These are phyloP conservation scores for Collybiopsis luxurians DNA, from an alignment of 768 basidiomycete species.

Conservation along the genomic window DNA sequence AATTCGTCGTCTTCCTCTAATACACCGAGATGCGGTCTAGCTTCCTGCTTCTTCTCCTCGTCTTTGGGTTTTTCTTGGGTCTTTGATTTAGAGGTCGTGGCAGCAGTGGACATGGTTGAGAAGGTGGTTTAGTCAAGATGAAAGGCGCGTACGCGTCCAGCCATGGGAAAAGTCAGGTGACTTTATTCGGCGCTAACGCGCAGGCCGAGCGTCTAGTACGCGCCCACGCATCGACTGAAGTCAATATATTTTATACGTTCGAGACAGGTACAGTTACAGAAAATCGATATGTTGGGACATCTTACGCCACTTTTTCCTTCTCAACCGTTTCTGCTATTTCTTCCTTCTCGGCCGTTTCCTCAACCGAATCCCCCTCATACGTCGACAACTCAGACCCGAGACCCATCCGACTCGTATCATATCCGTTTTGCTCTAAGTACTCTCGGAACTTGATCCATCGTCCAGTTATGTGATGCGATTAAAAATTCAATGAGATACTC, in stretches of 20 bases:
- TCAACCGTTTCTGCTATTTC: too few relatives aligned
- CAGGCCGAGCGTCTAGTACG: too few relatives aligned
- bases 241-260: too few relatives aligned
- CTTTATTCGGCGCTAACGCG: background rate
- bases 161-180: background rate
- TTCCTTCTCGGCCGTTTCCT: too few relatives aligned
- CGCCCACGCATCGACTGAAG: background rate
- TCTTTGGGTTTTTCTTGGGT: conserved; percentile 30
- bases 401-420: conserved; percentile 76
- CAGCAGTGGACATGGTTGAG: conserved; percentile 37
- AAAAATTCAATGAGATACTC: conserved; percentile 17
- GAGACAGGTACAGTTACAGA: too few relatives aligned
- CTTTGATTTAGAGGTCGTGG: conserved; percentile 44
- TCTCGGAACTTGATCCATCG: conserved; percentile 59
- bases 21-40: conserved; percentile 74
- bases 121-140: background rate
- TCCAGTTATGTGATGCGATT: background rate
- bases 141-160: background rate
- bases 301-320: too few relatives aligned
- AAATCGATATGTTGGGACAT: too few relatives aligned
- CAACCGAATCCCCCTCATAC: too few relatives aligned
- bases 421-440: conserved; percentile 77
- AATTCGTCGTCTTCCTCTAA: conserved; percentile 98
- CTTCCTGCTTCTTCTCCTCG: conserved; percentile 44
- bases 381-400: conserved; percentile 22